These are phyloP conservation scores for Daldinia caldariorum DNA, from an alignment of 495 filamentous ascomycete genomes.

Conservation along the genomic window DNA sequence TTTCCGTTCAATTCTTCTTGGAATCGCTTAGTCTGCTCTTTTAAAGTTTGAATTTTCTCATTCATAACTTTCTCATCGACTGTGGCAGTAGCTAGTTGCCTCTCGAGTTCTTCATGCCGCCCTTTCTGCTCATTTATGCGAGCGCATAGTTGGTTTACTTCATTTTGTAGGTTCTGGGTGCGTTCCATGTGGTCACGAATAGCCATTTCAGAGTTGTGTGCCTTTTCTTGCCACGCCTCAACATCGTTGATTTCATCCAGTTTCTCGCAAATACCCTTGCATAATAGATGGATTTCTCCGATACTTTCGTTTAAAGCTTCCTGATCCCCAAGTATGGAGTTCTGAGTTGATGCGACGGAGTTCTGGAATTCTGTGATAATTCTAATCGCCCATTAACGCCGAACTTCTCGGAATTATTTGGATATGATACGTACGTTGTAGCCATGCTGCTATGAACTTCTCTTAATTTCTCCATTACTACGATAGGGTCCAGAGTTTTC, in stretches of 20 bases:
- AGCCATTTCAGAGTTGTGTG: conserved; percentile 19
- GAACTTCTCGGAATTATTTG: background rate
- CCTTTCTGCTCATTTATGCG: conserved; percentile 25
- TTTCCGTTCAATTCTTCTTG: conserved; percentile 30
- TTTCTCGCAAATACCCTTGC: conserved; percentile 14
- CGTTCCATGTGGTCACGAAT: conserved; percentile 28
- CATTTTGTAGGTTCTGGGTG: conserved; percentile 37
- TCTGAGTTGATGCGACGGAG: conserved; percentile 2
- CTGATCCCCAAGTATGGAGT: background rate
- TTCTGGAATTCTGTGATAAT: conserved; percentile 17
- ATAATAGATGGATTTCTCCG: conserved; percentile 24
- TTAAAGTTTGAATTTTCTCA: conserved; percentile 14
- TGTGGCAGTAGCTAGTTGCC: background rate
- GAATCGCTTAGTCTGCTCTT: conserved; percentile 19
- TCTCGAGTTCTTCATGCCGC: conserved; percentile 28
- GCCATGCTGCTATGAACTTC: conserved; percentile 24
- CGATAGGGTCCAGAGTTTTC: conserved; percentile 13
- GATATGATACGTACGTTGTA: conserved; percentile 30
- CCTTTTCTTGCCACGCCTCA: conserved; percentile 36
- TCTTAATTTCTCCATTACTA: conserved; percentile 28
- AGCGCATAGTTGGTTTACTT: conserved; percentile 36
- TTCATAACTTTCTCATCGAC: conserved; percentile 18
- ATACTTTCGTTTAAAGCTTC: conserved; percentile 17
- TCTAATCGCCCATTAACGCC: conserved; percentile 9
- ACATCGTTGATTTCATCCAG: conserved; percentile 10